Conservation (phyloP, 2,329 filamentous ascomycete genomes). For the Aspergillus ibericus region DNA sequence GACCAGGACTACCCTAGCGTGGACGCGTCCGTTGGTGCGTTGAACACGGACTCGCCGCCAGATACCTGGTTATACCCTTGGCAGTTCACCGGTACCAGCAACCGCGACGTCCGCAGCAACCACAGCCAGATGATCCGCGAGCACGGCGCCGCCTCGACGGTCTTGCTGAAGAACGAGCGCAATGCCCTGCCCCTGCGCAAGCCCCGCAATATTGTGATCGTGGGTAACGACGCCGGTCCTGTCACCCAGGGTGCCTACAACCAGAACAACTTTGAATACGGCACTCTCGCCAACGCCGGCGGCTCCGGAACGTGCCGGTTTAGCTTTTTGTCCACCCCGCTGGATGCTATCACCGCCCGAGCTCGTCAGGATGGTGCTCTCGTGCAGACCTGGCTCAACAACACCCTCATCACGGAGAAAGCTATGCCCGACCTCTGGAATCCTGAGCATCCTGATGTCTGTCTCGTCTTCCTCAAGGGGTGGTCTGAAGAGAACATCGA, state of each 20-base stretch:
- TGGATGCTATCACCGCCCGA: slow-evolving; percentile 29
- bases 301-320: slow-evolving; percentile 22
- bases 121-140: slow-evolving; percentile 71
- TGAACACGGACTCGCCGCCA: slow-evolving; percentile 12
- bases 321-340: slow-evolving; percentile 29
- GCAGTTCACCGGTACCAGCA: slow-evolving; percentile 16
- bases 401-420: slow-evolving; percentile 15
- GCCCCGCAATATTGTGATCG: slow-evolving; percentile 49
- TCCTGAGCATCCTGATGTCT: slow-evolving; percentile 39
- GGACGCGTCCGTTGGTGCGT: slow-evolving; percentile 30
- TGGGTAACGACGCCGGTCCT: slow-evolving; percentile 52
- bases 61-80: slow-evolving; percentile 18
- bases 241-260: slow-evolving; percentile 21
- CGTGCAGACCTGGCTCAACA: slow-evolving; percentile 24
- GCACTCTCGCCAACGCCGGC: slow-evolving; percentile 18
- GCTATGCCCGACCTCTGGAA: slow-evolving; percentile 24
- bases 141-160: slow-evolving; percentile 72
- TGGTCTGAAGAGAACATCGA: slow-evolving; percentile 80
- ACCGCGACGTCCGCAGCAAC: slow-evolving; percentile 64
- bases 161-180: slow-evolving; percentile 61
- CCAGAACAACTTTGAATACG: slow-evolving; percentile 15
- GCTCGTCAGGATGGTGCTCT: slow-evolving; percentile 24
- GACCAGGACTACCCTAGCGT: slow-evolving; percentile 35
- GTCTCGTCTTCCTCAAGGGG: slow-evolving; percentile 80
- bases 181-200: slow-evolving; percentile 51